Evolutionary conservation across 768 basidiomycete species (phyloP), one percentile per base, ranked within the genome.

Genomic region (Aureoboletus auriporus): DNA sequence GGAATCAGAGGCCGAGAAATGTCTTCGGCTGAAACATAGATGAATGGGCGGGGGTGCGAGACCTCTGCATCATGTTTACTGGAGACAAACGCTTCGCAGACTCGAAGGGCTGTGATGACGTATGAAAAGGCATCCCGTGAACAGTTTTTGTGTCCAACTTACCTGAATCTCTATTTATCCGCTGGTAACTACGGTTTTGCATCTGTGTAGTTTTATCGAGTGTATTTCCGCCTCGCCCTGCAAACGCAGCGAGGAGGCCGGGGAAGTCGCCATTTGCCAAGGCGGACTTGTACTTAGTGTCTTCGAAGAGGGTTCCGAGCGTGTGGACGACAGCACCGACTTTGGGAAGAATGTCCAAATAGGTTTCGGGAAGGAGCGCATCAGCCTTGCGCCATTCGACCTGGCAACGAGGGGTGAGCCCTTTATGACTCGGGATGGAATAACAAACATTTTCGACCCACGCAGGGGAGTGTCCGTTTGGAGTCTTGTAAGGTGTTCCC

Each of bases 81-180:
- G 23, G 73, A 68, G 17, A 87, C 56, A 61, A 88, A 89, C 6
- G 89, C 80, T 60, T 89, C 80, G 60, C 92, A 88, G 37, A 93
- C 87, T 33, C 78, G 75, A 45, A 89, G 66, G 26, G 85, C 91
- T 86, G 53, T 50, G 39, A 49, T 33, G 49, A 49, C 53, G 45
- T 34, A 30, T 51, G 37, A n/a, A 35, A 42, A 33, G 34, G 43
- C 12, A 44, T 45, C 28, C 30, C 38, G 34, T 20, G 34, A 39
- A 44, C 37, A 34, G 20, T 23, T 23, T 23, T 23, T 23, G 20
- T 2, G 20, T 23, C 20, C 35, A 44, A 70, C 84, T 48, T 55
- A 95, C 95, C 94, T 14, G 93, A 75, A 70, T 97, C 93, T 42
- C 90, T 77, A 69, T 99, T 99, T 57, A 98, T 69, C 36, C 67